These are phyloP conservation scores for Gentiana macrophylla DNA, from an alignment of 257 asterid species.

Conservation along the genomic window DNA sequence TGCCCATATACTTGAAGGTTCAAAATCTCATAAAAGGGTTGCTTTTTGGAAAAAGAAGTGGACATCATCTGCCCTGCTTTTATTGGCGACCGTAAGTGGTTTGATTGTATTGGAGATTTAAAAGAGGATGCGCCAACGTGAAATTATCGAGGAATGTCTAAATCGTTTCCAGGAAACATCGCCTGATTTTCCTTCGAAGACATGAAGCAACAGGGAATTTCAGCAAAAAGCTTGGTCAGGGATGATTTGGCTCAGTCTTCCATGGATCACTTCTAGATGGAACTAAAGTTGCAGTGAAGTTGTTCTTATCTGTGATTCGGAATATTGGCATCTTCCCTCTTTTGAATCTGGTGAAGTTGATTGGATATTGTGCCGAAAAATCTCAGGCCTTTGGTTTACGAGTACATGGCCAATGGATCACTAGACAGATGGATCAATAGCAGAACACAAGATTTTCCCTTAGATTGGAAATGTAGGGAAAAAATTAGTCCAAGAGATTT, in stretches of 20 bases:
- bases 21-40: constrained; percentile 6
- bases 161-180: constrained; percentile 19
- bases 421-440: constrained; percentile 21
- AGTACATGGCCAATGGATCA: constrained; percentile 22
- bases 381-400: constrained; percentile 27
- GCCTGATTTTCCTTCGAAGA: constrained; percentile 19
- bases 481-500: constrained; percentile 22
- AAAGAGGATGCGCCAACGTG: constrained; percentile 7
- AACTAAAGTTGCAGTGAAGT: constrained; percentile 19
- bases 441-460: not conserved
- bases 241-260: constrained; percentile 24
- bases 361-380: constrained; percentile 24
- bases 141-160: constrained; percentile 12
- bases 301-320: constrained; percentile 22
- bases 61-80: not conserved
- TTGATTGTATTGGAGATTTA: not conserved
- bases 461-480: constrained; percentile 18
- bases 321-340: constrained; percentile 21
- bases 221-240: constrained; percentile 16
- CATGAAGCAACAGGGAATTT: constrained; percentile 17
- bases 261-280: constrained; percentile 20
- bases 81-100: constrained; percentile 1
- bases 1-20: constrained; percentile 14
- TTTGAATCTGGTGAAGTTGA: constrained; percentile 17
- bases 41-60: not conserved